phyloP scores from a whole-genome alignment of 805 yeast genomes.

The Candida ovalis region DNA sequence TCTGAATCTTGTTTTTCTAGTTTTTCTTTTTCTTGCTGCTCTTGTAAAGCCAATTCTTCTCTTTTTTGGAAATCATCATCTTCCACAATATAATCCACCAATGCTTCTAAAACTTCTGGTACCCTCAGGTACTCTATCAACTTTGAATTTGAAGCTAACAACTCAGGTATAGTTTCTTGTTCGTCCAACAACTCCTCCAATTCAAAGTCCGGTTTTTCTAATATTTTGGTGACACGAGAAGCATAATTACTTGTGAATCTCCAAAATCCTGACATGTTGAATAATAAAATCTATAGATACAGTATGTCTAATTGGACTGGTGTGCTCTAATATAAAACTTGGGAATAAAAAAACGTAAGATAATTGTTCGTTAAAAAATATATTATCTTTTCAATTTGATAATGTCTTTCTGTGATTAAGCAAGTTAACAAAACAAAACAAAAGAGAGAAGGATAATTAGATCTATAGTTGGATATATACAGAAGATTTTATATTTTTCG shows the following conservation, averaged over 20 bases:
- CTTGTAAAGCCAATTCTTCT: conserved; percentile 19
- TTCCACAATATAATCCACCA: conserved; percentile 62
- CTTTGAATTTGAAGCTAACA: conserved; percentile 67
- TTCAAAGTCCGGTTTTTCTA: conserved; percentile 41
- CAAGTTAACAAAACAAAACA: too few relatives aligned
- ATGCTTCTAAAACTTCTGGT: conserved; percentile 64
- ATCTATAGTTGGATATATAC: not conserved
- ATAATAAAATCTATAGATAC: not conserved
- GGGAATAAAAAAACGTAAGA: too few relatives aligned
- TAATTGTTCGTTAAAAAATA: not conserved
- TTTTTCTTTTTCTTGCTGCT: conserved; percentile 6
- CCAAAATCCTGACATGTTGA: conserved; percentile 35
- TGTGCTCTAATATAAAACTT: not conserved
- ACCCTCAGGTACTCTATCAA: conserved; percentile 76
- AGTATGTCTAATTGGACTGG: not conserved
- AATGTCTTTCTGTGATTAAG: not conserved
- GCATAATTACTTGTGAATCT: conserved; percentile 48
- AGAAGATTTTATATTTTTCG: not conserved
- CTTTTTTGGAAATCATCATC: conserved; percentile 40
- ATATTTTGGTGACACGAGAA: conserved; percentile 52
- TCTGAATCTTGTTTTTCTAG: conserved; percentile 3
- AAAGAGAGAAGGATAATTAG: not conserved
- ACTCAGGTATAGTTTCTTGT: conserved; percentile 68
- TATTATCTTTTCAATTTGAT: not conserved
- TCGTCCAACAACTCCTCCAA: conserved; percentile 68